These are phyloP conservation scores for Colletotrichum sidae DNA, from an alignment of 2,329 filamentous ascomycete genomes.

Conservation along the genomic window DNA sequence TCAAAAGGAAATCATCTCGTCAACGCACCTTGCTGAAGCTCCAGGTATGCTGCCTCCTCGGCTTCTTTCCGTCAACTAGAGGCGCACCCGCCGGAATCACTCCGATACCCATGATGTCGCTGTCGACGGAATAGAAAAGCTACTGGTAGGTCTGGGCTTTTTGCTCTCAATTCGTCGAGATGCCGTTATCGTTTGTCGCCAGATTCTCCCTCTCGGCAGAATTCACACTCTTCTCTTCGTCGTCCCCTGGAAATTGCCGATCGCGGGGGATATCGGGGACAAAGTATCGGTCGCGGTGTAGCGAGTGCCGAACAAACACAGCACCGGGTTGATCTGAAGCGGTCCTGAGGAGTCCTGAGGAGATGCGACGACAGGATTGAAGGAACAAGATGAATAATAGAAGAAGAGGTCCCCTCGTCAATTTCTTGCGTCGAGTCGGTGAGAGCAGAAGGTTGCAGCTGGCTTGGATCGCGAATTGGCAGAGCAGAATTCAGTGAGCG, in stretches of 20 bases:
- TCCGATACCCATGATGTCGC: conserved; percentile 34
- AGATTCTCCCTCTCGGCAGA: not conserved
- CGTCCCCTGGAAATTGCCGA: conserved; percentile 8
- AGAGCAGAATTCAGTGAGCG: conserved; percentile 29
- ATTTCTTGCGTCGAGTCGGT: conserved; percentile 4
- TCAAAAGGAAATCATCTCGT: not conserved
- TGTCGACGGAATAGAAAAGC: not conserved
- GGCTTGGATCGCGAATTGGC: conserved; percentile 27
- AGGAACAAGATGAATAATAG: not conserved
- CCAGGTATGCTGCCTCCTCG: conserved; percentile 52
- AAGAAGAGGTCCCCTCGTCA: not conserved
- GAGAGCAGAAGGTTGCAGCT: conserved; percentile 9
- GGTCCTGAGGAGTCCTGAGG: not conserved
- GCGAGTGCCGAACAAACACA: conserved; percentile 33
- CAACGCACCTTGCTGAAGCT: conserved; percentile 54
- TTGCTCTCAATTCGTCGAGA: not conserved
- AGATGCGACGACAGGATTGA: not conserved
- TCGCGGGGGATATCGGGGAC: conserved; percentile 30
- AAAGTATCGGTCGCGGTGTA: conserved; percentile 11
- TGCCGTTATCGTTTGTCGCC: not conserved
- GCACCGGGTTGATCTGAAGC: conserved; percentile 10
- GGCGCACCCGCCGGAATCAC: conserved; percentile 33
- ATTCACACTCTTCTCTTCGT: conserved; percentile 7
- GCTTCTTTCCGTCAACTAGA: conserved; percentile 30
- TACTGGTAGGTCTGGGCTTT: not conserved